These are phyloP conservation scores for Pelargonium myrrhifolium DNA, from an alignment of 441 rosid species.

Conservation along the genomic window DNA sequence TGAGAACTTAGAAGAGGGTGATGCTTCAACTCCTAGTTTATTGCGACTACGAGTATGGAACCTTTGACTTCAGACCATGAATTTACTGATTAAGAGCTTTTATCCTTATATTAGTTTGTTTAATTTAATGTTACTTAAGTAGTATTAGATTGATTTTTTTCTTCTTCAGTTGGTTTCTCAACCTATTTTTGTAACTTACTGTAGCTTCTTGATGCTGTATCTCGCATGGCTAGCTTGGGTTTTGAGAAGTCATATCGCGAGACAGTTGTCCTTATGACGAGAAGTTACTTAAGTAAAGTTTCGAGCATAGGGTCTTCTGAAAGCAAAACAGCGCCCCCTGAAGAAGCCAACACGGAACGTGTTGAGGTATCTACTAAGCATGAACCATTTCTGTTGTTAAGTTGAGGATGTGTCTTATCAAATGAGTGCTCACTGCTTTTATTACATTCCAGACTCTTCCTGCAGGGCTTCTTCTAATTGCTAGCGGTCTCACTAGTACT, in stretches of 20 bases:
- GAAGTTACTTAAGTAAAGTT: constrained; percentile 81
- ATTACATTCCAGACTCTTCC: constrained; percentile 90
- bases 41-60: constrained; percentile 77
- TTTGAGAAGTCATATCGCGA: constrained; percentile 98
- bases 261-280: constrained; percentile 95
- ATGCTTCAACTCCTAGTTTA: constrained; percentile 79
- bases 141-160: neutral
- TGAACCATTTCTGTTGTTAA: constrained; percentile 11
- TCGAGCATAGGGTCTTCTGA: constrained; percentile 76
- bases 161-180: constrained; percentile 21
- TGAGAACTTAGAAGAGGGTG: constrained; percentile 98
- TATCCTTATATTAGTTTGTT: constrained; percentile 11
- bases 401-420: constrained; percentile 25
- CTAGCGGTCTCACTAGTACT: constrained; percentile 59
- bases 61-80: constrained; percentile 28
- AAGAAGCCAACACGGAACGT: constrained; percentile 85
- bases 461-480: constrained; percentile 90
- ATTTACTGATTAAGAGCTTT: constrained; percentile 21
- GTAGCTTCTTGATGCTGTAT: constrained; percentile 99
- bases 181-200: constrained; percentile 21
- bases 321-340: constrained; percentile 72
- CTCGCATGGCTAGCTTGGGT: constrained; percentile 92
- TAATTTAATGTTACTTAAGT: neutral
- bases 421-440: constrained; percentile 46
- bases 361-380: constrained; percentile 56